Percentiles rank a stretch among this genome's conserved stretches.
Evolutionary conservation across 371 early-diverging fungal species (phyloP).

Genomic region (Apophysomyces sp.): DNA sequence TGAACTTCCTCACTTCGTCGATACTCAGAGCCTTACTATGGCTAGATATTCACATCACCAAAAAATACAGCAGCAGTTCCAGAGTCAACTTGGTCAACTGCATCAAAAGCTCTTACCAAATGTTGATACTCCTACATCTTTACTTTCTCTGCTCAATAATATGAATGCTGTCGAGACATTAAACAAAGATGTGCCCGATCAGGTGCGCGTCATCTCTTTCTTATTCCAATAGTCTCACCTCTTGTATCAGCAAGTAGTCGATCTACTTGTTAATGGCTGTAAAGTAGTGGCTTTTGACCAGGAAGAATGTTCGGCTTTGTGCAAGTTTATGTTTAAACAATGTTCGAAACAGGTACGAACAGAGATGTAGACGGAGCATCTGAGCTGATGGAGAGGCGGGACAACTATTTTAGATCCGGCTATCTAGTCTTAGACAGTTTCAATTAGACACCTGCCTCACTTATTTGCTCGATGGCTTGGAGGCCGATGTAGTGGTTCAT

Average conservation of each 20-base stretch:
- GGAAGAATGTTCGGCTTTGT: constrained; percentile 36
- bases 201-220: constrained; percentile 1
- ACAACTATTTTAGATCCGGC: constrained; percentile 25
- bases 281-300: constrained; percentile 23
- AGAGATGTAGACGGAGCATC: neutral
- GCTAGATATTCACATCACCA: neutral
- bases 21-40: neutral
- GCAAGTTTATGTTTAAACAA: constrained; percentile 44
- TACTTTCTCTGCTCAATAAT: constrained; percentile 1
- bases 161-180: constrained; percentile 7
- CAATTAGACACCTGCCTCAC: constrained; percentile 33
- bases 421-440: constrained; percentile 28
- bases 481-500: constrained; percentile 9
- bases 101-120: neutral
- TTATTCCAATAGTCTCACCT: neutral
- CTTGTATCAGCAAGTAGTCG: constrained; percentile 37
- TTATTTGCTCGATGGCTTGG: constrained; percentile 36
- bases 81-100: neutral
- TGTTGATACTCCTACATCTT: neutral
- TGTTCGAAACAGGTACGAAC: constrained; percentile 41
- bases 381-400: neutral
- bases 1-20: too few species aligned
- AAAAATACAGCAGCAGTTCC: neutral
- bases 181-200: constrained; percentile 17
- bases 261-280: constrained; percentile 42